phyloP scores from a whole-genome alignment of 208 protist species.

The Crithidia sp. region DNA sequence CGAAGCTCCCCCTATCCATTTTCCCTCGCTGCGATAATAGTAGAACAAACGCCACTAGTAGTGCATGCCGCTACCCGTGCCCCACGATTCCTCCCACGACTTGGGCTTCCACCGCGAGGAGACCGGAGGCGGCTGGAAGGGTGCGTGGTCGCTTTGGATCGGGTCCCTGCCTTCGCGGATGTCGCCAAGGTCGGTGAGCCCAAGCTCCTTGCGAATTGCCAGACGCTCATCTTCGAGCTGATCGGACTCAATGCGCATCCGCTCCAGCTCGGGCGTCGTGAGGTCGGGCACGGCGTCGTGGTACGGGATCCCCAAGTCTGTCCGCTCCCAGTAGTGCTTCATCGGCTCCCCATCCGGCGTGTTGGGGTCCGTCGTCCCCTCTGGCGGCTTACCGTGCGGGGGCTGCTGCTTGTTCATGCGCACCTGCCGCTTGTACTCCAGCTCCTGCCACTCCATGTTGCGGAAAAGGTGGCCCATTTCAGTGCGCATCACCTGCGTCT shows the following conservation, averaged over 20 bases:
- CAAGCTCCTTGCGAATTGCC: constrained; percentile 82
- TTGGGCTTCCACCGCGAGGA: constrained; percentile 89
- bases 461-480: constrained; percentile 88
- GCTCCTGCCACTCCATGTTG: constrained; percentile 90
- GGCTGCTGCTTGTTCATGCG: constrained; percentile 84
- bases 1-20: no score
- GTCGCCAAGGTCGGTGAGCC: constrained; percentile 85
- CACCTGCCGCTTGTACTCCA: constrained; percentile 92
- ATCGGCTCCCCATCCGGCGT: constrained; percentile 77
- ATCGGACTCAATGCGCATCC: constrained; percentile 78
- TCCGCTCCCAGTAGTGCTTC: constrained; percentile 89
- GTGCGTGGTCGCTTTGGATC: constrained; percentile 65
- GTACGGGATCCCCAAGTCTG: constrained; percentile 87
- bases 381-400: constrained; percentile 76
- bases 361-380: constrained; percentile 82
- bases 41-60: constrained; percentile 5
- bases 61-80: constrained; percentile 65
- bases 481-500: constrained; percentile 88
- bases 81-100: constrained; percentile 91
- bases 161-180: constrained; percentile 82
- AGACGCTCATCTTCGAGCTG: constrained; percentile 88
- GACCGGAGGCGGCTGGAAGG: constrained; percentile 83
- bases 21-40: no score
- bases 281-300: constrained; percentile 88
- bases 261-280: constrained; percentile 85